Conservation (phyloP, 2,329 filamentous ascomycete genomes). For the Myriosclerotinia duriaeana region DNA sequence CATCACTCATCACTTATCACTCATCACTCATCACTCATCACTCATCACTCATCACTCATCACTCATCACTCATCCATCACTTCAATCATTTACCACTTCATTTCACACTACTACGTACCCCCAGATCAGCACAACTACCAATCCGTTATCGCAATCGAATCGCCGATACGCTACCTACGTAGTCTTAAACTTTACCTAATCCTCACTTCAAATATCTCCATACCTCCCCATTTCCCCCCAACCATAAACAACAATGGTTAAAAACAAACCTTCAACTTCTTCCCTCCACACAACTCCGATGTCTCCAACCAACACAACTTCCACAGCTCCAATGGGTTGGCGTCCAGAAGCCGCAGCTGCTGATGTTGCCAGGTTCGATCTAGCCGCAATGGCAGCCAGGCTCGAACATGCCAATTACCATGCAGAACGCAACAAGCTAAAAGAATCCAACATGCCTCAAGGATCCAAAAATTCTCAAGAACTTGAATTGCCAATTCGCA, state of each 20-base stretch:
- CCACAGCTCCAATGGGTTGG: too few species aligned
- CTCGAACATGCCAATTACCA: too few species aligned
- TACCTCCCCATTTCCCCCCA: too few species aligned
- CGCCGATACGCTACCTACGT: not conserved
- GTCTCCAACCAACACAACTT: not conserved
- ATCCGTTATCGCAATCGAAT: not conserved
- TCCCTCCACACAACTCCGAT: not conserved
- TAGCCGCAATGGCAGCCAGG: too few species aligned
- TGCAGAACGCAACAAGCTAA: too few species aligned
- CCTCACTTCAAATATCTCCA: not conserved
- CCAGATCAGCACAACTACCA: constrained; percentile 18
- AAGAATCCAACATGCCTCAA: not conserved
- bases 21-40: not conserved
- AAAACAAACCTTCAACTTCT: not conserved
- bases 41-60: not conserved
- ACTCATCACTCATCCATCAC: not conserved
- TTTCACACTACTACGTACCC: not conserved
- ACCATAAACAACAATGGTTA: constrained; percentile 1
- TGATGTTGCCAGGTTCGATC: too few species aligned
- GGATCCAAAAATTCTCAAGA: too few species aligned
- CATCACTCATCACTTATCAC: not conserved
- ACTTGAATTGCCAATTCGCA: constrained; percentile 2
- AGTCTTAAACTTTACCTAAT: not conserved
- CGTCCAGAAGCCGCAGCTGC: too few species aligned
- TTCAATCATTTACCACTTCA: not conserved